These are phyloP conservation scores for Albizia julibrissin DNA, from an alignment of 306 rosid genomes.

Conservation along the genomic window DNA sequence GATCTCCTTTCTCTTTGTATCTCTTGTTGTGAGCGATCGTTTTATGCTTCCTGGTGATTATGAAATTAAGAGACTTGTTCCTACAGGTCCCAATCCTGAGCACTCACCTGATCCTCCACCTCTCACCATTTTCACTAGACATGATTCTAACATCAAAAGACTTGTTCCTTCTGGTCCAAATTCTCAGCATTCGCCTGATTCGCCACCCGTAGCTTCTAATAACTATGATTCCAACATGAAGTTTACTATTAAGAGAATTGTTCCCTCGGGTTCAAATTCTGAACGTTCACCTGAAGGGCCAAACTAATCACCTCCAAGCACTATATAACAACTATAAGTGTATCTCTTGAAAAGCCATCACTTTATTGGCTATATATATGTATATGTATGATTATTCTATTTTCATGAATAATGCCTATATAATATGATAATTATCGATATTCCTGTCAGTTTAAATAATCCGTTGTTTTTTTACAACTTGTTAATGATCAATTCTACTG, in stretches of 20 bases:
- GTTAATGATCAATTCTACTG: no score
- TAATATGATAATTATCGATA: no score
- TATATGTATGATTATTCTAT: no score
- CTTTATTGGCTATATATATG: no score
- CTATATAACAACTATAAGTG: background rate
- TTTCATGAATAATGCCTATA: no score
- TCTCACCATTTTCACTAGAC: background rate
- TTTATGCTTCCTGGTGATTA: background rate
- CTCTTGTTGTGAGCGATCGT: background rate
- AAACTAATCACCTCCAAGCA: background rate
- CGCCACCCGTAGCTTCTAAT: background rate
- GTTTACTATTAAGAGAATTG: background rate
- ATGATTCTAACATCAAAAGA: background rate
- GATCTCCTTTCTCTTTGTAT: background rate
- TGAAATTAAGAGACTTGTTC: background rate
- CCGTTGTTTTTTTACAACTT: no score
- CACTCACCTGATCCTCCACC: background rate
- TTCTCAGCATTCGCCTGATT: background rate
- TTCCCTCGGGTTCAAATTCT: background rate
- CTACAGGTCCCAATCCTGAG: background rate
- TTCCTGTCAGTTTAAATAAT: no score
- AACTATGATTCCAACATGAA: background rate
- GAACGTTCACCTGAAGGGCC: background rate
- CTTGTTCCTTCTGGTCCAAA: background rate
- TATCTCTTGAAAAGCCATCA: no score